Evolutionary conservation across 805 yeast species (phyloP).

Genomic region (Schizosaccharomyces octosporus): DNA sequence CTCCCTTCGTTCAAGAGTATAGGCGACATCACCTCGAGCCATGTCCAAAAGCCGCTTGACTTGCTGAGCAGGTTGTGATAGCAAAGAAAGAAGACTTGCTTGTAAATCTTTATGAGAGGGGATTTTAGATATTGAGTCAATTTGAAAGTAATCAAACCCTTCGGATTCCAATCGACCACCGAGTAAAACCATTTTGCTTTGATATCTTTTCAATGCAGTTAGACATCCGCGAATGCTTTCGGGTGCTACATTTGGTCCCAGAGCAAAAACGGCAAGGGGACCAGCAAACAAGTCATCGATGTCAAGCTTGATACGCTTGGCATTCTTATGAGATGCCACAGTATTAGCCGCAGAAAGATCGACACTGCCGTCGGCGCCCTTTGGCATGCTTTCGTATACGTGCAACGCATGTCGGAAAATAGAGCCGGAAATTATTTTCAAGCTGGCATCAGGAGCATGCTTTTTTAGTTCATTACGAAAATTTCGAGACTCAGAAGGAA

Average conservation of each 20-base stretch:
- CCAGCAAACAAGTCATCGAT: background rate
- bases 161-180: background rate
- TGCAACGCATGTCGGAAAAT: background rate
- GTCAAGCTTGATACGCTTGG: background rate
- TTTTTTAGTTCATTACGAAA: background rate
- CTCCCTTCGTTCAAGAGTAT: background rate
- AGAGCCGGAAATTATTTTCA: background rate
- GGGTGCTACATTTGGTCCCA: background rate
- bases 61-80: background rate
- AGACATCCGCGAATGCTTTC: background rate
- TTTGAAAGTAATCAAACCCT: background rate
- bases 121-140: background rate
- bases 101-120: background rate
- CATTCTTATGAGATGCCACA: background rate
- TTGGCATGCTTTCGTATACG: background rate
- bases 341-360: background rate
- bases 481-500: background rate
- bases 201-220: background rate
- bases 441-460: background rate
- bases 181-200: background rate
- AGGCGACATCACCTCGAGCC: background rate
- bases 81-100: background rate
- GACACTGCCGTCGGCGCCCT: background rate
- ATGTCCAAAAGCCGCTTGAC: background rate
- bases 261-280: background rate